Base-by-base conservation (phyloP, 371 early-diverging fungal species). In the Circinella minor region DNA sequence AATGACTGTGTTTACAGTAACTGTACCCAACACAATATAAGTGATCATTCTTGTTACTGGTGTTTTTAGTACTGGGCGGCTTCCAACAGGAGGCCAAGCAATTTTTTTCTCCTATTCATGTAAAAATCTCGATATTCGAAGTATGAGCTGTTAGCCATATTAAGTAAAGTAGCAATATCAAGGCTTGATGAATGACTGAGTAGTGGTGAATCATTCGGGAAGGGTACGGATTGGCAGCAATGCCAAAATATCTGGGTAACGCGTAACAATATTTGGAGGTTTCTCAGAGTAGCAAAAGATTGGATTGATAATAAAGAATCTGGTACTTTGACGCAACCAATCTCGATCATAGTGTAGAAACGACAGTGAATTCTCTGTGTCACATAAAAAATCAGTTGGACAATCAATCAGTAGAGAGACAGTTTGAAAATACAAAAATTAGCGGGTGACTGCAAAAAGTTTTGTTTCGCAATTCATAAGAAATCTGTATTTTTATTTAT, bases 331-430 rank as follows among this genome's bases (percentile, higher is more conserved):
- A 57, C 14, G 10, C 57, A 13, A 74, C 69, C 47, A 61, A 68
- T 68, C 47, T 68, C 61, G 37, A 46, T 48, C 61, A 68, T 59
- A 15, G 49, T 61, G 37, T 20, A 61, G 68, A 68, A 61, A 37
- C 38, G 39, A 38, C 34, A 3, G 14, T 65, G 65, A 48, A 38
- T 43, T 36, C 14, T 59, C 36, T 55, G 60, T 48, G 55, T 55
- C 68, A 61, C 59, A 55, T 55, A 68, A 61, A 68, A 68, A 18
- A 36, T 4, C 18, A 68, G 15, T 15, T 60, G 48, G 60, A 68
- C n/a, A n/a, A n/a, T n/a, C n/a, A n/a, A n/a, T n/a, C n/a, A n/a
- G n/a, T n/a, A n/a, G n/a, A n/a, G n/a, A n/a, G n/a, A n/a, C n/a
- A n/a, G n/a, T n/a, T n/a, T n/a, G n/a, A n/a, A n/a, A n/a, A n/a